These are phyloP conservation scores for Plasmodium relictum DNA, from an alignment of 169 alveolate species.

Conservation along the genomic window DNA sequence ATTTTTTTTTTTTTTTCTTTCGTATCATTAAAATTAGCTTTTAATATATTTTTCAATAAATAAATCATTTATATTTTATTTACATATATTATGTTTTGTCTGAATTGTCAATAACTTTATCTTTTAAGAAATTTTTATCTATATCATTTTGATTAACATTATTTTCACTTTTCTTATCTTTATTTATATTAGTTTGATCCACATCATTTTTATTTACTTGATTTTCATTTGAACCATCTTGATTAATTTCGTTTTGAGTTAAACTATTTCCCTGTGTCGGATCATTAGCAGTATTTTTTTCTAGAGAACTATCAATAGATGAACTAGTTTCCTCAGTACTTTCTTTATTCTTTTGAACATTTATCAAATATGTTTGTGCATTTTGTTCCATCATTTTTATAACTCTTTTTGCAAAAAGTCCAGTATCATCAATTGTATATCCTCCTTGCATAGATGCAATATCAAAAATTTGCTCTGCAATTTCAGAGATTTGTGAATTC, in stretches of 20 bases:
- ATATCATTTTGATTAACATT: constrained; percentile 9
- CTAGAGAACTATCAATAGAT: neutral
- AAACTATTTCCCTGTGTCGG: neutral
- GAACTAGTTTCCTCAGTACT: constrained; percentile 4
- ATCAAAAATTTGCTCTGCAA: constrained; percentile 86
- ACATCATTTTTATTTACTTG: neutral
- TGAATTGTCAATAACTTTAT: constrained; percentile 11
- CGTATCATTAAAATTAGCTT: too few species aligned
- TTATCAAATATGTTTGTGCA: constrained; percentile 78
- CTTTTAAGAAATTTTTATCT: constrained; percentile 41
- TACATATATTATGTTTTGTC: constrained; percentile 9
- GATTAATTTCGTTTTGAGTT: constrained; percentile 1
- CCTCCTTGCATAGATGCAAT: constrained; percentile 90
- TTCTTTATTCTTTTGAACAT: constrained; percentile 51
- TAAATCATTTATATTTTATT: too few species aligned
- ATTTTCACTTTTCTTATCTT: constrained; percentile 5
- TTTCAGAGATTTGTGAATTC: constrained; percentile 81
- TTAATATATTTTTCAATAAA: neutral
- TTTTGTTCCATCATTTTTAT: constrained; percentile 86
- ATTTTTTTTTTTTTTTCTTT: too few species aligned
- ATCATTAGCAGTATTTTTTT: constrained; percentile 17
- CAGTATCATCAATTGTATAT: constrained; percentile 87
- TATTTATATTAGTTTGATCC: constrained; percentile 5
- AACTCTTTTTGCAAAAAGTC: constrained; percentile 86
- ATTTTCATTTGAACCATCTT: neutral